Evolutionary conservation across 1,284 basidiomycete species (phyloP), one percentile per base, ranked within the genome.

Genomic region (Microbotryomycetes sp.): DNA sequence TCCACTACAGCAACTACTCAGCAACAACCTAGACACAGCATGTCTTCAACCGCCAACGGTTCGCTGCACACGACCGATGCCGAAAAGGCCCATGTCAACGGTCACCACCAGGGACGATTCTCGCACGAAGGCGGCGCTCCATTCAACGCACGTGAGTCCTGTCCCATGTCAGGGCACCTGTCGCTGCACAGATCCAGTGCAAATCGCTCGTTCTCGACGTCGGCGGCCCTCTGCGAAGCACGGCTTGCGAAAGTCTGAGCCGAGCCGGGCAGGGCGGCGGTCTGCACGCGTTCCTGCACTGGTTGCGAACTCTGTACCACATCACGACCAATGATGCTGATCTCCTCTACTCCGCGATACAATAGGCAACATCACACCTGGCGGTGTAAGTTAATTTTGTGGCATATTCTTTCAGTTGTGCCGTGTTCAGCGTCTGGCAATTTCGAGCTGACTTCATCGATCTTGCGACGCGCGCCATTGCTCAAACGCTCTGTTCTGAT

Each of bases 371-470:
- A 53, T 59, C 15, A 59, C 57, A 7, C 57, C 57, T 12, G 57
- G 57, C 25, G 55, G 55, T 26, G 31, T 26, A 49, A 25, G n/a
- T 29, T 28, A n/a, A 3, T 30, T 47, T 12, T 22, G 16, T 3
- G 29, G 1, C 1, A 6, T 29, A 7, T 12, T 19, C 29, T 5
- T n/a, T 22, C 16, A 52, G 50, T 9, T n/a, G n/a, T 28, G 26
- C 19, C 19, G 29, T n/a, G n/a, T n/a, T n/a, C n/a, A n/a, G n/a
- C n/a, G n/a, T n/a, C n/a, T n/a, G n/a, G n/a, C n/a, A n/a, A n/a
- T n/a, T n/a, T n/a, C n/a, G 25, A n/a, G 54, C 54, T 55, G 54
- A 56, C 59, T 74, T 75, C 70, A 73, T 77, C 65, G 77, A 77
- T 19, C 73, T 77, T 3, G 25, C 77, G 78, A 53, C 78, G 78